These are phyloP conservation scores for Erigeron philadelphicus DNA, from an alignment of 140 eudicot genomes.

Conservation along the genomic window DNA sequence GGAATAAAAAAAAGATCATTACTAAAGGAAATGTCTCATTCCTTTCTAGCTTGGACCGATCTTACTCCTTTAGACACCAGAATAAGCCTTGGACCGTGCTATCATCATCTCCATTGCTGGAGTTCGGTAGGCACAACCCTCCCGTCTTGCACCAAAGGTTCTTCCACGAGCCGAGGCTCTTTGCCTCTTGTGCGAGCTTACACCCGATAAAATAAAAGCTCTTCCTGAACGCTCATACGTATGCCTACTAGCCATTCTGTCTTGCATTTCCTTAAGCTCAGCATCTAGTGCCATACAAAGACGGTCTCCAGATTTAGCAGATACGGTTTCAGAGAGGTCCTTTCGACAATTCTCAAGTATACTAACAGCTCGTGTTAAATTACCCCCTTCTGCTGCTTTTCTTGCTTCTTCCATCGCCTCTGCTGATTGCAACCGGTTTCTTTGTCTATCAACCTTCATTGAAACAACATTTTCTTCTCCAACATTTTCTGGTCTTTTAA, in stretches of 20 bases:
- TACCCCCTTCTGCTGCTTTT: constrained; percentile 68
- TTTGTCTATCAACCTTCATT: constrained; percentile 74
- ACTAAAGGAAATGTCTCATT: too few relatives aligned
- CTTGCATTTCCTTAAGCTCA: constrained; percentile 85
- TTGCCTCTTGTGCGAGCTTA: constrained; percentile 98
- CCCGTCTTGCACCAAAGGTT: constrained; percentile 56
- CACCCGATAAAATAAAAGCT: constrained; percentile 71
- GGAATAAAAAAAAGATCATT: too few relatives aligned
- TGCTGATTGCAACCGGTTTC: constrained; percentile 68
- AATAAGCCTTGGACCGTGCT: constrained; percentile 40
- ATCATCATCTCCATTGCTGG: constrained; percentile 83
- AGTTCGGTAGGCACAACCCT: constrained; percentile 68
- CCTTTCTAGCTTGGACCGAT: too few relatives aligned
- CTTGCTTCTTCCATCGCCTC: constrained; percentile 74
- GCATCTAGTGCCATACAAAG: constrained; percentile 65
- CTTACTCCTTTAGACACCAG: too few relatives aligned
- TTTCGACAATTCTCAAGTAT: constrained; percentile 56
- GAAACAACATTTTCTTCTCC: constrained; percentile 40
- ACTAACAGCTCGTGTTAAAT: constrained; percentile 50
- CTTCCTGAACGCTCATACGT: constrained; percentile 78
- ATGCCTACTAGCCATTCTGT: constrained; percentile 69
- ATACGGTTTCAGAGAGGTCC: constrained; percentile 44
- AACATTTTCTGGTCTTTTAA: constrained; percentile 45
- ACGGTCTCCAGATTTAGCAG: constrained; percentile 58
- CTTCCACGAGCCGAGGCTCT: constrained; percentile 88